Percentiles rank a stretch among this genome's conserved stretches.
phyloP scores from a whole-genome alignment of 768 basidiomycete species.

The Hortiboletus campestris region DNA sequence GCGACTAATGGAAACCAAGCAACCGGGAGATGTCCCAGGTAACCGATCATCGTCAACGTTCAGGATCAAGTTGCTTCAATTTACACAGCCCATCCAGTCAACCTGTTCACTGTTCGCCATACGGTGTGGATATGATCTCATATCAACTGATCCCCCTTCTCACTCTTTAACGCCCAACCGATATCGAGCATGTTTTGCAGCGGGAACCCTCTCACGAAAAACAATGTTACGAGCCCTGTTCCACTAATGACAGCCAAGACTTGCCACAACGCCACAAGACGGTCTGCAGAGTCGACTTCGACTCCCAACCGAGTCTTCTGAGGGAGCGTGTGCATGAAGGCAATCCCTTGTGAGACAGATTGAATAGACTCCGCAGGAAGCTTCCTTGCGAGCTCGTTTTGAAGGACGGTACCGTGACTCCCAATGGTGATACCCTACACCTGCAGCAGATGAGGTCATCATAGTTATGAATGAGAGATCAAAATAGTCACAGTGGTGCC shows the following conservation, averaged over 20 bases:
- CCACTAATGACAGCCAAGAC: conserved; percentile 37
- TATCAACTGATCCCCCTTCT: background rate
- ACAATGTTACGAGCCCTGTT: background rate
- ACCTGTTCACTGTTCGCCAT: background rate
- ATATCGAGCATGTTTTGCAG: background rate
- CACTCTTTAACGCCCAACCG: background rate
- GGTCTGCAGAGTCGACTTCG: conserved; percentile 39
- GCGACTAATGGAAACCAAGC: no score
- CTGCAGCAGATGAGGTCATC: conserved; percentile 17
- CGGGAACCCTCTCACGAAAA: background rate
- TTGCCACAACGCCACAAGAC: conserved; percentile 41
- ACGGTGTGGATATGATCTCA: no score
- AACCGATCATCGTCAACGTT: no score
- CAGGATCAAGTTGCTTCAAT: no score
- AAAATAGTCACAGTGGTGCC: conserved; percentile 33
- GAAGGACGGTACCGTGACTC: conserved; percentile 45
- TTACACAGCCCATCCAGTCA: no score
- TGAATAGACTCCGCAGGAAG: conserved; percentile 40
- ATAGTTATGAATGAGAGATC: background rate
- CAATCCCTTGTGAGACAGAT: conserved; percentile 35
- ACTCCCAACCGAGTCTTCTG: conserved; percentile 36
- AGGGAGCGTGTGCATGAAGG: conserved; percentile 41
- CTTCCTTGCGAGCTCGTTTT: conserved; percentile 42
- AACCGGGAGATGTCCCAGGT: no score
- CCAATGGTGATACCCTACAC: conserved; percentile 51